Evolutionary conservation across 768 basidiomycete genomes (phyloP), one percentile per base, ranked within the genome.

Genomic region (Cystobasidium ongulense): DNA sequence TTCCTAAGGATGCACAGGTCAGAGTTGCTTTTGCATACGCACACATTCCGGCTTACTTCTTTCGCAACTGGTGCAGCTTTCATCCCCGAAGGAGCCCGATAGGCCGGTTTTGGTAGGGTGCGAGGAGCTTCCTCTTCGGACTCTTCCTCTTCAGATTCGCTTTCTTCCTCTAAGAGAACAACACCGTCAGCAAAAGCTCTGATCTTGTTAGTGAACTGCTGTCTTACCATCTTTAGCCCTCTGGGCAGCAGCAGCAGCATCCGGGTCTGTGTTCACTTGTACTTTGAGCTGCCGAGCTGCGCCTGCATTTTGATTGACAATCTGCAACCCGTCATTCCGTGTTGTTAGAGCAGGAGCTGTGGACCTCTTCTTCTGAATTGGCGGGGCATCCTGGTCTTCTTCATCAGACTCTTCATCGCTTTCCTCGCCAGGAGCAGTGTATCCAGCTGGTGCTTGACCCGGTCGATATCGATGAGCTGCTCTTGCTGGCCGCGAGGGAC

Each of bases 1-100:
- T 31, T 41, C 31, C 68, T 41, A 29, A 27, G 7, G 27, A 33
- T 38, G 10, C 15, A 46, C 29, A 1, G 29, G 21, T 88, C 77
- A 83, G 85, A 53, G 7, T 11, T 27, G 17, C 17, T 7, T 29
- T 2, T 5, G n/a, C 10, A 27, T 5, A 1, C 11, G 1, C 29
- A 15, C 23, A 25, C 23, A 36, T 46, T 3, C 10, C 43, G 1
- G n/a, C 43, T 53, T 67, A 67, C 65, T 53, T 39, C 65, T 15
- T 41, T 52, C 5, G 65, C 65, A 17, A 15, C 29, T 2, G 53
- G 25, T 8, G 68, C 53, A 5, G 68, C 68, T 21, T 38, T 36
- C 1, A 21, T 41, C 1, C 33, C 36, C 15, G 52, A 36, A 1
- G 68, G 68, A 33, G 65, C 25, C 5, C 68, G n/a, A 36, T 71